phyloP scores from a whole-genome alignment of 1,284 basidiomycete species.

The Inonotus obliquus region DNA sequence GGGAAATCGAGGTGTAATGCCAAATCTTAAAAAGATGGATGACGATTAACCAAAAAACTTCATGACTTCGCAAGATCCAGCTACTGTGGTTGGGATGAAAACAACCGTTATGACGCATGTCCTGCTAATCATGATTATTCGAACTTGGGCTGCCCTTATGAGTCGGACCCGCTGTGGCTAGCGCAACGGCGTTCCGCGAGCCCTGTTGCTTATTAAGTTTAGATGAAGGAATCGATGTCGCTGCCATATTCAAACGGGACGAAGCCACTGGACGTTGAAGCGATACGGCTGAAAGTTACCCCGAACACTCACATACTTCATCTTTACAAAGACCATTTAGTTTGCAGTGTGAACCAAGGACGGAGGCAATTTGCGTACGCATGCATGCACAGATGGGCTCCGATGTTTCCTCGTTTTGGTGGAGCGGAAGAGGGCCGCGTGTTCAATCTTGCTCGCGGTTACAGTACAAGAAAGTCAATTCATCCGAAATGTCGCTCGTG shows the following conservation, averaged over 20 bases:
- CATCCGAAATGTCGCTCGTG: background rate
- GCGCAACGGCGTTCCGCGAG: no score
- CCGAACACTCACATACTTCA: background rate
- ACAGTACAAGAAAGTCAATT: background rate
- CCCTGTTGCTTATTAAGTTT: background rate
- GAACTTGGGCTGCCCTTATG: background rate
- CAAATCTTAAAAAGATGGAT: no score
- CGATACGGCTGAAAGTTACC: background rate
- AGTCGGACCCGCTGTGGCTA: background rate
- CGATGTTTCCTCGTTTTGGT: background rate
- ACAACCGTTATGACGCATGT: background rate
- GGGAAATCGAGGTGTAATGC: no score
- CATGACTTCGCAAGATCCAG: background rate
- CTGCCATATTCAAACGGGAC: background rate
- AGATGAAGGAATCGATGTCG: background rate
- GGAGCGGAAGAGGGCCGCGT: background rate
- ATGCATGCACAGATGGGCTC: background rate
- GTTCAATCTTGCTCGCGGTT: background rate
- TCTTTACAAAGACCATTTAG: background rate
- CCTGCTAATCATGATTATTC: background rate
- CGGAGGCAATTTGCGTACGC: background rate
- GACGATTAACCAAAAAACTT: no score
- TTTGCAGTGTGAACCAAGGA: no score
- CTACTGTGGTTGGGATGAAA: background rate
- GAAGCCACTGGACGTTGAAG: background rate